Evolutionary conservation across 225 moss, liverwort and hornwort species (phyloP).

Genomic region (Anthoceros angustus): DNA sequence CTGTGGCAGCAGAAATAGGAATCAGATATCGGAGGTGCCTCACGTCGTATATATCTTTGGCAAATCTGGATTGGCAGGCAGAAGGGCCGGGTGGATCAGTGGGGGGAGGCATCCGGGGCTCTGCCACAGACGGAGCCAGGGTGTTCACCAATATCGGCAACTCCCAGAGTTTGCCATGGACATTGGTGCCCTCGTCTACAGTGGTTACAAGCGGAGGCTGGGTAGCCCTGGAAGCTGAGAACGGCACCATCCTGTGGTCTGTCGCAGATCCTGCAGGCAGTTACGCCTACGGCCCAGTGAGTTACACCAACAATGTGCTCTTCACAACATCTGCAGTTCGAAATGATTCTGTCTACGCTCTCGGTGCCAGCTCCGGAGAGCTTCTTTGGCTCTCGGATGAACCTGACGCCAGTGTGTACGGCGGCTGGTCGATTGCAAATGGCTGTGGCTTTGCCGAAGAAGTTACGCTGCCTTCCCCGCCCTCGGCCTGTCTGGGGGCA

Average conservation of each 20-base stretch:
- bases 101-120: conserved; percentile 13
- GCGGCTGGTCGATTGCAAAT: background rate
- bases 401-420: background rate
- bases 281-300: conserved; percentile 8
- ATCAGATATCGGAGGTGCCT: too few relatives aligned
- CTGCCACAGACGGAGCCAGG: conserved; percentile 8
- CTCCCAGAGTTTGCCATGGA: background rate
- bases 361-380: conserved; percentile 3
- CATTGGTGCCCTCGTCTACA: background rate
- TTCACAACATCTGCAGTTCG: conserved; percentile 3
- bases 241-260: conserved; percentile 13
- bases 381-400: background rate
- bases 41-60: too few relatives aligned
- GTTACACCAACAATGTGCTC: conserved; percentile 4
- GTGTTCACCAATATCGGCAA: conserved; percentile 14
- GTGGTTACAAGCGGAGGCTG: conserved; percentile 14
- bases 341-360: conserved; percentile 7
- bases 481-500: background rate
- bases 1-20: too few relatives aligned
- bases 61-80: too few relatives aligned
- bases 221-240: conserved; percentile 21
- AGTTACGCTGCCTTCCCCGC: background rate
- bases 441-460: background rate
- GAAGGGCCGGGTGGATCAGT: conserved; percentile 5
- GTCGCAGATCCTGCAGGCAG: conserved; percentile 8